Conservation (phyloP, 2,329 filamentous ascomycete species). For the Xylariaceae sp. region DNA sequence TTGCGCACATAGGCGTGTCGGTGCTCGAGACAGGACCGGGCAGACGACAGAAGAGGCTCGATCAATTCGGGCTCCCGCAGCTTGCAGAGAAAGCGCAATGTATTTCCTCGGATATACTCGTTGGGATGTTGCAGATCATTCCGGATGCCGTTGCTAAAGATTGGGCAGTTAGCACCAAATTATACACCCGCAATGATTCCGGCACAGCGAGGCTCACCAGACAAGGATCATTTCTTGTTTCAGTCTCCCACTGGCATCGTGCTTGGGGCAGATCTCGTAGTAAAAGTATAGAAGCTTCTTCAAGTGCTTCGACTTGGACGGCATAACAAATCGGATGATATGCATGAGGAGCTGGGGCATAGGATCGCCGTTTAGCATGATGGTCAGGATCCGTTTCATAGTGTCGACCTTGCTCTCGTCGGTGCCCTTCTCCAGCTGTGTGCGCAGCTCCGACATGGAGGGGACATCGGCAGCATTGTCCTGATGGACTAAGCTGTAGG, state of each 20-base stretch:
- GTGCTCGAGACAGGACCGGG: constrained; percentile 87
- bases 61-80: constrained; percentile 92
- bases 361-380: constrained; percentile 97
- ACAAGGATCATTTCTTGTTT: constrained; percentile 99
- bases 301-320: constrained; percentile 88
- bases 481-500: constrained; percentile 95
- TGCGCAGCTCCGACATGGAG: constrained; percentile 82
- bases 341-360: constrained; percentile 97
- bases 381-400: constrained; percentile 91
- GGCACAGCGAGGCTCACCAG: constrained; percentile 55
- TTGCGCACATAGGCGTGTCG: constrained; percentile 97
- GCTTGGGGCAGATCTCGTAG: constrained; percentile 97
- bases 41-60: constrained; percentile 89
- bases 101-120: constrained; percentile 97
- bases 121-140: constrained; percentile 97
- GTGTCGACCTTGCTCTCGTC: constrained; percentile 92
- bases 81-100: constrained; percentile 96
- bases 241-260: constrained; percentile 84
- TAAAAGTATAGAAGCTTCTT: constrained; percentile 99
- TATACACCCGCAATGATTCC: not conserved
- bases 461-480: constrained; percentile 95
- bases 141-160: constrained; percentile 82
- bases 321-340: constrained; percentile 99
- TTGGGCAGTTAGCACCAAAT: constrained; percentile 7
- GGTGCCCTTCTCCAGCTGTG: constrained; percentile 86